Evolutionary conservation across 345 rosid species (phyloP).

Genomic region (Populus tremula): DNA sequence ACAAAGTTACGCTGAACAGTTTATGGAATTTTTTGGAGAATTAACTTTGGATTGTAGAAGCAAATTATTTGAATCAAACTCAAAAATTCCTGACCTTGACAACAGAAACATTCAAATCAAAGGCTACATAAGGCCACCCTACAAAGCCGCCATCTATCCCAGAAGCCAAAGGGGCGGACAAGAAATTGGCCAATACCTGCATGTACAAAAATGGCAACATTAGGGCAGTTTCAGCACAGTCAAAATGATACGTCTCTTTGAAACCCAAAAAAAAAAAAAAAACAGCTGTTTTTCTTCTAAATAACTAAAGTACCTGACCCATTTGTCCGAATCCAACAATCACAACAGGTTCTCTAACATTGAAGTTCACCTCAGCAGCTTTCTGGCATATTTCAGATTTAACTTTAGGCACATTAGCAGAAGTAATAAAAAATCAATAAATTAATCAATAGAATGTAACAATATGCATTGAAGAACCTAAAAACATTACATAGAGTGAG

Average conservation of each 20-base stretch:
- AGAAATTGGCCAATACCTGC: constrained; percentile 91
- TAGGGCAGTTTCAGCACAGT: background rate
- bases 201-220: constrained; percentile 13
- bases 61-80: background rate
- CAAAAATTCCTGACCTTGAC: constrained; percentile 57
- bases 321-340: constrained; percentile 92
- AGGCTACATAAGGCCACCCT: constrained; percentile 84
- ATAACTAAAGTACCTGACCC: constrained; percentile 65
- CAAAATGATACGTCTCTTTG: background rate
- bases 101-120: constrained; percentile 86
- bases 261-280: background rate
- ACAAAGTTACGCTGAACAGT: background rate
- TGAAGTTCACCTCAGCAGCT: constrained; percentile 54
- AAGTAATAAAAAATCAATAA: background rate
- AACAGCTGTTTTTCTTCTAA: background rate
- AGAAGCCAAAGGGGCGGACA: constrained; percentile 77
- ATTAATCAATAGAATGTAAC: background rate
- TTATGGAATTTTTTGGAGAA: background rate
- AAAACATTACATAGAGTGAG: background rate
- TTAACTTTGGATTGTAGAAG: background rate
- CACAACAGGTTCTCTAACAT: constrained; percentile 79
- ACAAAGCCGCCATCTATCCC: constrained; percentile 52
- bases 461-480: background rate
- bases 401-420: constrained; percentile 4
- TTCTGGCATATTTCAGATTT: constrained; percentile 40